Base-by-base conservation (phyloP, 768 basidiomycete genomes). In the Botryobasidium botryosum region DNA sequence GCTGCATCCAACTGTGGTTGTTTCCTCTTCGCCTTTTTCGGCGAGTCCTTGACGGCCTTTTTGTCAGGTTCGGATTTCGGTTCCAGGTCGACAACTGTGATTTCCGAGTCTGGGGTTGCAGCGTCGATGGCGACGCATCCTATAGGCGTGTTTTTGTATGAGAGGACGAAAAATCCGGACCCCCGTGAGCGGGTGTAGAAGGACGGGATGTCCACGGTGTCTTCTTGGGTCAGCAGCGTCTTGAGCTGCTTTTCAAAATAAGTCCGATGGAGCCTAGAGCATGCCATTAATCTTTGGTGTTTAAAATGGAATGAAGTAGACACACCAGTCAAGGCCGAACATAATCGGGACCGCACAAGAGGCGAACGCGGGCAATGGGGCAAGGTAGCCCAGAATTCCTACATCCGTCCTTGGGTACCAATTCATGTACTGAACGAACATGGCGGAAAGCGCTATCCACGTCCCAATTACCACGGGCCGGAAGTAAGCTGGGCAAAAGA, bases 101-200 rank as follows among this genome's bases (percentile, higher is more conserved):
- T n/a, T n/a, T n/a, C n/a, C n/a, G n/a, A n/a, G n/a, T 12, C 41
- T n/a, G 46, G 46, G 12, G 21, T 13, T 20, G 70, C 71, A 0
- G 79, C 77, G 56, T 84, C 83, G 24, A 84, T 47, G 10, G 77
- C 80, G 49, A 83, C 66, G 46, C 82, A 61, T 0, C 83, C 83
- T 13, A 86, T 64, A 47, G 79, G 71, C 1, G 60, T 66, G 35
- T 63, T 57, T 5, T 64, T 70, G 35, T 65, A 73, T 53, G 83
- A 74, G 26, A 84, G 64, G 29, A 85, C 64, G 66, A 75, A 84
- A 55, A 83, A 64, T 1, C 77, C 79, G 2, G 80, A 81, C 1
- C 71, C 68, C 1, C 74, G 66, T 2, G 72, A 70, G 23, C 68
- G 66, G 29, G 67, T 59, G 57, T 86, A 86, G 57, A 79, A 70